A percentile compares a stretch with the other conserved stretches of the same genome.
Conservation (phyloP, 176 grass and related monocot species). For the Rhynchospora tenuis region DNA sequence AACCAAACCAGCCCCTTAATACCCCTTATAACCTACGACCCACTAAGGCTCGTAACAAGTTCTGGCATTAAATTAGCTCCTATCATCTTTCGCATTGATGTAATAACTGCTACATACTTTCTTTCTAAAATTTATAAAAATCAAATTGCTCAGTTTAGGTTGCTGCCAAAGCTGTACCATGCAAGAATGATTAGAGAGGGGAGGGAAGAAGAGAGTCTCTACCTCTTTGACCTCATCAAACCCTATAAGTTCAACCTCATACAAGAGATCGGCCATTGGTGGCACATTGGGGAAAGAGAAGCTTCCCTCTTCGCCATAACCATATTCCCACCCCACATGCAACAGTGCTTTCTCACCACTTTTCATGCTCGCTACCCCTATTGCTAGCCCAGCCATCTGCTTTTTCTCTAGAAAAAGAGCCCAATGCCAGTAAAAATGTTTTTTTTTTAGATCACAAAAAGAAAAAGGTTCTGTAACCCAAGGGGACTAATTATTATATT, state of each 20-base stretch:
- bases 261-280: constrained; percentile 78
- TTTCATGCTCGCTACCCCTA: constrained; percentile 81
- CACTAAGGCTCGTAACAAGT: too few relatives aligned
- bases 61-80: neutral
- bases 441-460: neutral
- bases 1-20: too few relatives aligned
- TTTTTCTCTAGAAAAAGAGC: constrained; percentile 53
- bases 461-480: neutral
- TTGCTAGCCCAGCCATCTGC: constrained; percentile 62
- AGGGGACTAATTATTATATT: neutral
- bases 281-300: constrained; percentile 99
- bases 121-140: neutral
- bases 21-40: too few relatives aligned
- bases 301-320: constrained; percentile 86
- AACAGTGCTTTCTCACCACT: constrained; percentile 57
- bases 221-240: constrained; percentile 93
- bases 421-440: neutral
- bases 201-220: neutral
- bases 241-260: constrained; percentile 92
- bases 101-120: neutral
- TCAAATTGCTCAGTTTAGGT: neutral
- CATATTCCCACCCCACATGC: constrained; percentile 88
- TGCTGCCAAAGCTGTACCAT: neutral
- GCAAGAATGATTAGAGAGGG: neutral
- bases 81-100: neutral